Evolutionary conservation across 2,329 filamentous ascomycete genomes (phyloP), one percentile per base, ranked within the genome.

Genomic region (Aureobasidium uvarum): DNA sequence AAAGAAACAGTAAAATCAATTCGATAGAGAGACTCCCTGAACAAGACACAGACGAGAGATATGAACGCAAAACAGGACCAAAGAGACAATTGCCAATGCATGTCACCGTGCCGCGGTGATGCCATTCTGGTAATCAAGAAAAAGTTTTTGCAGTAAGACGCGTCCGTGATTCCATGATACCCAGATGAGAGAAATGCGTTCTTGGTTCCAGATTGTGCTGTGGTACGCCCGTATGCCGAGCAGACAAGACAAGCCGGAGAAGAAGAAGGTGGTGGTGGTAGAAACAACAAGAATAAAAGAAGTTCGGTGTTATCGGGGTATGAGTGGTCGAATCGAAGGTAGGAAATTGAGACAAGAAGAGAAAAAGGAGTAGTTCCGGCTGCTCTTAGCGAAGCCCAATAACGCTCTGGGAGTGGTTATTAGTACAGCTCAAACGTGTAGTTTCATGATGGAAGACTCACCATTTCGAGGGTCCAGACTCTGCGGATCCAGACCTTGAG

Each of bases 401-500:
- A 20, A 71, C 70, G 45, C 70, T 71, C 70, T 71, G 66, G 8
- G 31, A 16, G 2, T 25, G 20, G 2, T 16, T 13, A 36, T 65
- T 11, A 65, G 63, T 20, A 59, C 20, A 28, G 36, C 5, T 33
- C 7, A 14, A 16, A 28, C 10, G 8, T 11, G 36, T n/a, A 51
- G n/a, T 3, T 5, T 18, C 16, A 25, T 50, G 23, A 39, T 10
- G 50, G 11, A 14, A 23, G 33, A 74, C 81, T 76, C 77, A 88
- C 86, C 86, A 99, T 99, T 83, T 99, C 95, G 66, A 99, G 84
- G 67, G 95, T 99, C 95, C 95, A 99, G 67, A 99, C 95, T 72
- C 95, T 86, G 74, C 95, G 85, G 76, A 99, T 98, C 95, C 95
- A 99, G 66, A 99, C 92, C 80, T 99, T 99, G 71, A 99, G 83